phyloP scores from a whole-genome alignment of 148 eudicot genomes.

The Rhododendron molle region DNA sequence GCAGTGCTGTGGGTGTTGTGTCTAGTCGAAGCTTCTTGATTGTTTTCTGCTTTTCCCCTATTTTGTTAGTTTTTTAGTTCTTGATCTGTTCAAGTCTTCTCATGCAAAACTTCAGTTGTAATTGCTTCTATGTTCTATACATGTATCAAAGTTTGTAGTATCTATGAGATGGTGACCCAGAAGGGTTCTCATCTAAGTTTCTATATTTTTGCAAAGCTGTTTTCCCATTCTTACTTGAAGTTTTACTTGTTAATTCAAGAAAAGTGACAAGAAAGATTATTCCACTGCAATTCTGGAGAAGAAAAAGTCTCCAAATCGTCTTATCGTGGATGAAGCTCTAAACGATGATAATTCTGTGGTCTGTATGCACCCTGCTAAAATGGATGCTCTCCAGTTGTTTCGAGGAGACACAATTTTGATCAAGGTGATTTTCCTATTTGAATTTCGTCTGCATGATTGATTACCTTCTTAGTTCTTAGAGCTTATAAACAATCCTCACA shows the following conservation, averaged over 20 bases:
- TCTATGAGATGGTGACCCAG: not conserved
- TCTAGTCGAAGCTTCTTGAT: not conserved
- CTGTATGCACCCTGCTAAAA: conserved; percentile 24
- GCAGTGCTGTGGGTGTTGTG: not conserved
- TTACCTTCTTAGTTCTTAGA: not conserved
- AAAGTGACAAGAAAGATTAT: conserved; percentile 22
- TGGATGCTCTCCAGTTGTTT: conserved; percentile 34
- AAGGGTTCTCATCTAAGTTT: not conserved
- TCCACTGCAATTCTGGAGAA: conserved; percentile 33
- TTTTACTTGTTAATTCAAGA: not conserved
- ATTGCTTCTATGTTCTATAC: not conserved
- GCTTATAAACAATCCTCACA: not conserved
- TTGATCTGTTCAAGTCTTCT: not conserved
- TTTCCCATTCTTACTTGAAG: not conserved
- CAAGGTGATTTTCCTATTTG: conserved; percentile 17
- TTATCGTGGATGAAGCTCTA: conserved; percentile 33
- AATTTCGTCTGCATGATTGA: not conserved
- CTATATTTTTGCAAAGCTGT: not conserved
- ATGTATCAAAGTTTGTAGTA: not conserved
- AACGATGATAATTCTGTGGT: conserved; percentile 37
- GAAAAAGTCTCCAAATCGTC: conserved; percentile 36
- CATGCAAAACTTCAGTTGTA: not conserved
- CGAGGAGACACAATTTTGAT: conserved; percentile 34
- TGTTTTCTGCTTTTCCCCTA: not conserved
- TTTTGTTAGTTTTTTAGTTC: not conserved